Evolutionary conservation across 495 filamentous ascomycete genomes (phyloP).

Genomic region (Aspergillus sparsus): DNA sequence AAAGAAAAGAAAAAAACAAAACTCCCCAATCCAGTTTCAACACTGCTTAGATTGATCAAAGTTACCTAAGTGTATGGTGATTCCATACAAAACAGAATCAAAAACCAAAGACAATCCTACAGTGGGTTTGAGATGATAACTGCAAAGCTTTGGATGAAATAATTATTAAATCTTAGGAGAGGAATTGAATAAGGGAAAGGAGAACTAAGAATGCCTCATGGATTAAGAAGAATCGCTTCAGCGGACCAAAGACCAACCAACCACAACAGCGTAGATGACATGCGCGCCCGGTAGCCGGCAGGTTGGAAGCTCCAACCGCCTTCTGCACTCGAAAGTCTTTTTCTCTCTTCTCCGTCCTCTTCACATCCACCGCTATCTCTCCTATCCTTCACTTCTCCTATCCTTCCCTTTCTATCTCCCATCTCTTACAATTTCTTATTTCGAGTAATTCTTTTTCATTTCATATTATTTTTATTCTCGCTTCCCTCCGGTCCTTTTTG

Average conservation of each 20-base stretch:
- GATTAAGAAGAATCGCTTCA: not conserved
- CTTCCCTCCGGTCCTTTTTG: conserved; percentile 36
- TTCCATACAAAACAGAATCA: not conserved
- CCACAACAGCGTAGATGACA: conserved; percentile 11
- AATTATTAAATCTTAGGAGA: not conserved
- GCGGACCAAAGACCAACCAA: conserved; percentile 9
- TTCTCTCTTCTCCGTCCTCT: conserved; percentile 23
- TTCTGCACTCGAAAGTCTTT: conserved; percentile 19
- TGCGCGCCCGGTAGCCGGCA: conserved; percentile 11
- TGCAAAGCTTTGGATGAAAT: not conserved
- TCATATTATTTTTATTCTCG: conserved; percentile 38
- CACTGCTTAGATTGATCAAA: no score
- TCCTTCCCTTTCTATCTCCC: conserved; percentile 23
- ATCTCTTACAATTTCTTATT: conserved; percentile 35
- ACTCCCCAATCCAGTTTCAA: no score
- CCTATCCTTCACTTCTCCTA: conserved; percentile 20
- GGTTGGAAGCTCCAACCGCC: conserved; percentile 14
- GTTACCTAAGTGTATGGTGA: not conserved
- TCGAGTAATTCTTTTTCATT: conserved; percentile 34
- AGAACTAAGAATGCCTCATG: not conserved
- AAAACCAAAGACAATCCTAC: not conserved
- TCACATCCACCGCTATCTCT: conserved; percentile 20
- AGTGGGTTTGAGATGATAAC: no score
- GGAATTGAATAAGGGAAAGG: not conserved
- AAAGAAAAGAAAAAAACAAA: no score